phyloP scores from a whole-genome alignment of 2,329 filamentous ascomycete species.

The Penicillium crustosum region DNA sequence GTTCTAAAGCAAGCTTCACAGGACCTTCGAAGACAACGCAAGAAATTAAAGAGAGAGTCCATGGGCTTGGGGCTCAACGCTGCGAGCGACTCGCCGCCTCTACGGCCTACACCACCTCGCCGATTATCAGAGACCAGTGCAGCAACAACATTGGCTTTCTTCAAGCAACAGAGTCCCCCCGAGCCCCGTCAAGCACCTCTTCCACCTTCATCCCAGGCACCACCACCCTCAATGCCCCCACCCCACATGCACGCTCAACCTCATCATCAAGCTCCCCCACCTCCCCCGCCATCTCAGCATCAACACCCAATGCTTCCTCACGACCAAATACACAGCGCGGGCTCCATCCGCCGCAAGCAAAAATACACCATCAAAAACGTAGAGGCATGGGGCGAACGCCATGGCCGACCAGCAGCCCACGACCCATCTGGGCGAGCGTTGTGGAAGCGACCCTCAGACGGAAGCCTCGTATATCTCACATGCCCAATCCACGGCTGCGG shows the following conservation, averaged over 20 bases:
- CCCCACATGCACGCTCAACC: conserved; percentile 25
- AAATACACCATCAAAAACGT: conserved; percentile 46
- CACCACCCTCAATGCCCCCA: conserved; percentile 21
- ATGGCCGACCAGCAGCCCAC: conserved; percentile 43
- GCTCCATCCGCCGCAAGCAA: conserved; percentile 40
- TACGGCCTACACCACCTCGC: conserved; percentile 39
- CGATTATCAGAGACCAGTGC: conserved; percentile 44
- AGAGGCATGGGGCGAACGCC: conserved; percentile 44
- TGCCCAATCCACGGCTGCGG: conserved; percentile 41
- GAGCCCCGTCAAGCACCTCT: conserved; percentile 36
- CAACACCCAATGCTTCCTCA: conserved; percentile 25
- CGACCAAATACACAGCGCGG: conserved; percentile 27
- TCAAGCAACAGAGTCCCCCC: conserved; percentile 44
- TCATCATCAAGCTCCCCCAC: conserved; percentile 18
- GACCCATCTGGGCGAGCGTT: conserved; percentile 40
- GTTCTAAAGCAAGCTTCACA: conserved; percentile 13
- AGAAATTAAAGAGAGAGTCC: conserved; percentile 42
- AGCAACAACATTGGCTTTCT: conserved; percentile 43
- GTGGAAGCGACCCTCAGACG: conserved; percentile 44
- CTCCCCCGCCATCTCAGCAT: conserved; percentile 9
- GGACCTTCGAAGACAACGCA: conserved; percentile 43
- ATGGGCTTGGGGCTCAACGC: conserved; percentile 41
- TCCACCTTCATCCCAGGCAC: conserved; percentile 28
- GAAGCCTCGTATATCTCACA: conserved; percentile 40
- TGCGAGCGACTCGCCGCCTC: conserved; percentile 37